Conservation (phyloP, 345 rosid genomes). For the Rhodomyrtus tomentosa region DNA sequence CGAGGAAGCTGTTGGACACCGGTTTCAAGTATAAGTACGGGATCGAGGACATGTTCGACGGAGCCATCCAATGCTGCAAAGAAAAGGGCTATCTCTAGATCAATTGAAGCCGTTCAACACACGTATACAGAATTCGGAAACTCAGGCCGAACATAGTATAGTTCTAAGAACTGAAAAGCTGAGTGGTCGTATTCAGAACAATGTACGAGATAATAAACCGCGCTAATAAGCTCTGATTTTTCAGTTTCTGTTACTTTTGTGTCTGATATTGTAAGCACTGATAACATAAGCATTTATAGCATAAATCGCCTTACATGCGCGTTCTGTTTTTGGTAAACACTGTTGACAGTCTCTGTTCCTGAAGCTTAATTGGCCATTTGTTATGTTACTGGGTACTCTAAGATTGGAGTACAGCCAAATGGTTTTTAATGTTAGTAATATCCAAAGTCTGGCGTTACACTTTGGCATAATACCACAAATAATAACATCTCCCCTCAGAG, state of each 20-base stretch:
- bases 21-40: conserved; percentile 25
- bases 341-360: background rate
- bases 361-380: background rate
- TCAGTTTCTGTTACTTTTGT: background rate
- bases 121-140: background rate
- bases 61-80: conserved; percentile 17
- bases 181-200: too few relatives aligned
- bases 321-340: background rate
- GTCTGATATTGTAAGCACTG: background rate
- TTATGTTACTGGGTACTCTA: background rate
- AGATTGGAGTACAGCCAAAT: too few relatives aligned
- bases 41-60: conserved; percentile 19
- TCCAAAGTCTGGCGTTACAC: too few relatives aligned
- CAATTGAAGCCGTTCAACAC: background rate
- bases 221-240: background rate
- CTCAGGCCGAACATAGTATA: background rate
- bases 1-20: conserved; percentile 17
- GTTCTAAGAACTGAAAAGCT: background rate
- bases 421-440: too few relatives aligned
- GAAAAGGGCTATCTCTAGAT: conserved; percentile 12
- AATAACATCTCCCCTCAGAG: background rate
- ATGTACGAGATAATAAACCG: background rate
- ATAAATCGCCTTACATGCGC: background rate
- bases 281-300: background rate
- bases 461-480: too few relatives aligned